Evolutionary conservation across 768 basidiomycete species (phyloP).

Genomic region (Amanita inopinata): DNA sequence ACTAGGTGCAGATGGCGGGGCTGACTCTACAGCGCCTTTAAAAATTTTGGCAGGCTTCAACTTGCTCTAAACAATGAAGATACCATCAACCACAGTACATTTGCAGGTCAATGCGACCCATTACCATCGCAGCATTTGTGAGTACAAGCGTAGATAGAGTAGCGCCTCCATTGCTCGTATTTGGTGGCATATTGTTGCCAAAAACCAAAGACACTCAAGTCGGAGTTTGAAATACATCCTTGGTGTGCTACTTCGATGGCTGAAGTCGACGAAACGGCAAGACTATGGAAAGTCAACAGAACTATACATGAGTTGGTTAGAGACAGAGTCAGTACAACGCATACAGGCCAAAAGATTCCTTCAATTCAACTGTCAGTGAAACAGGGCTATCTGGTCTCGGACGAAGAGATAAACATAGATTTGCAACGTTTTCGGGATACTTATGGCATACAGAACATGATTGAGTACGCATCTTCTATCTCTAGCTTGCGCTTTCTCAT

Average conservation of each 20-base stretch:
- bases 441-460: conserved; percentile 65
- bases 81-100: conserved; percentile 1
- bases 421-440: conserved; percentile 64
- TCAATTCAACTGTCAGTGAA: conserved; percentile 17
- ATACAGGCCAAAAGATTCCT: conserved; percentile 9
- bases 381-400: conserved; percentile 88
- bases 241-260: conserved; percentile 46
- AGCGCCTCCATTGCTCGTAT: conserved; percentile 23
- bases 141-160: conserved; percentile 31
- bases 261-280: conserved; percentile 73
- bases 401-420: conserved; percentile 90
- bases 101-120: conserved; percentile 5
- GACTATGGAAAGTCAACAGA: conserved; percentile 91
- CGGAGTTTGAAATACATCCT: conserved; percentile 48
- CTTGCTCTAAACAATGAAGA: conserved; percentile 36
- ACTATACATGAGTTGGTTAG: conserved; percentile 95
- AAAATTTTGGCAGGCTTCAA: conserved; percentile 88
- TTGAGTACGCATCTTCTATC: conserved; percentile 60
- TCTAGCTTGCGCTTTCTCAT: conserved; percentile 6
- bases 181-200: conserved; percentile 36
- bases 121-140: conserved; percentile 44
- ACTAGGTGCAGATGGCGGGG: conserved; percentile 35
- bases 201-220: too few relatives aligned
- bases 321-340: conserved; percentile 63
- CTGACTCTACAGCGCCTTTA: conserved; percentile 63